These are phyloP conservation scores for Alternaria burnsii DNA, from an alignment of 2,329 filamentous ascomycete species.

Conservation along the genomic window DNA sequence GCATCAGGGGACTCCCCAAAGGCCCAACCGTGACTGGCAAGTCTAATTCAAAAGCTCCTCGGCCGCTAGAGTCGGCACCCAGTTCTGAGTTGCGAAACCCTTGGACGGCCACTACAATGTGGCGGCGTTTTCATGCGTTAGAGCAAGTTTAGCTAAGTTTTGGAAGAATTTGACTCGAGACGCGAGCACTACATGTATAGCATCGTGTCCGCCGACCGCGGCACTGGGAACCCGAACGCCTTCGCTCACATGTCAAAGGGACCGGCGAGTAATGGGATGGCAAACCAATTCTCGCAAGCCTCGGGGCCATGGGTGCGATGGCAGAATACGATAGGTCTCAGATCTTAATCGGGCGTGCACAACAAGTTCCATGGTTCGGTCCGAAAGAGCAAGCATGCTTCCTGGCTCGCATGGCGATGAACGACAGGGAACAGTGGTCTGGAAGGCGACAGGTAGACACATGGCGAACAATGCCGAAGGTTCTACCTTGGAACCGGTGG, in stretches of 20 bases:
- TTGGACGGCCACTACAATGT: neutral
- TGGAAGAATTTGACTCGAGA: conserved; percentile 2
- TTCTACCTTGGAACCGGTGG: conserved; percentile 3
- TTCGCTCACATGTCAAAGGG: conserved; percentile 1
- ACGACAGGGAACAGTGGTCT: conserved; percentile 8
- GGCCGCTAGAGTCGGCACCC: conserved; percentile 3
- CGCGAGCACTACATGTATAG: neutral
- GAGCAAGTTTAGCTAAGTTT: neutral
- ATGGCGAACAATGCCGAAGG: neutral
- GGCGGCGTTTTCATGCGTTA: conserved; percentile 1
- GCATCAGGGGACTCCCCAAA: conserved; percentile 4
- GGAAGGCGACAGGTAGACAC: neutral
- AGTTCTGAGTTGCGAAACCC: neutral
- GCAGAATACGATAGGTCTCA: neutral
- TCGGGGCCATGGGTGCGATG: conserved; percentile 1
- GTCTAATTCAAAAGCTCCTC: neutral
- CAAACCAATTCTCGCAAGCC: neutral
- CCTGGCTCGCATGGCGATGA: conserved; percentile 8
- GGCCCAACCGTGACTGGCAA: conserved; percentile 3
- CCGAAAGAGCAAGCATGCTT: neutral
- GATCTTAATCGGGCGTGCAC: neutral
- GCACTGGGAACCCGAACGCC: neutral
- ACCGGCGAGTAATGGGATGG: conserved; percentile 2
- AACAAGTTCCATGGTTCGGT: neutral
- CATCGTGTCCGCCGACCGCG: conserved; percentile 2